Conservation (phyloP, 306 rosid species). For the Herpetospermum pedunculosum region DNA sequence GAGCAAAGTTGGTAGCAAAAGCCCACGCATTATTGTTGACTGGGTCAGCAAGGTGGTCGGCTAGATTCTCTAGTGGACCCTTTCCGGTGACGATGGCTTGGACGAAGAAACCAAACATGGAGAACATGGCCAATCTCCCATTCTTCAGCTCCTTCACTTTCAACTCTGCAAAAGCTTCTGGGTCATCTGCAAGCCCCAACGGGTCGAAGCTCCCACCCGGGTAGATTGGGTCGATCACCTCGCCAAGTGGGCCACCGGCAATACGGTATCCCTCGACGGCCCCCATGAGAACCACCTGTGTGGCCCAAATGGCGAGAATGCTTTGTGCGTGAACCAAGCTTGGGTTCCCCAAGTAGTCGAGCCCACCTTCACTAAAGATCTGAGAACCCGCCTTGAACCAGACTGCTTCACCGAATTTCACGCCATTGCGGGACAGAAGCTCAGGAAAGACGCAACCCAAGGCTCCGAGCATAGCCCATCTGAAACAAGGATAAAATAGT, state of each 20-base stretch:
- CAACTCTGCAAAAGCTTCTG: not conserved
- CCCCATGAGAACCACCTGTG: not conserved
- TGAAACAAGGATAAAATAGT: no score
- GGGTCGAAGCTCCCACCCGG: not conserved
- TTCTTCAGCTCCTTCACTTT: constrained; percentile 8
- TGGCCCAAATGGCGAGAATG: not conserved
- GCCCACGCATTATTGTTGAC: not conserved
- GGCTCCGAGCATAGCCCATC: not conserved
- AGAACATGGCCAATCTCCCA: constrained; percentile 8
- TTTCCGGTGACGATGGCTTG: constrained; percentile 14
- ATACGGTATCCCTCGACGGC: not conserved
- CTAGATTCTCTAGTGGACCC: constrained; percentile 10
- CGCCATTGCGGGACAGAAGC: not conserved
- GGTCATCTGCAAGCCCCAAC: not conserved
- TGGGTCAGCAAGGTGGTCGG: constrained; percentile 13
- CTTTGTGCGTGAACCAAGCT: not conserved
- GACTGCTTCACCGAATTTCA: not conserved
- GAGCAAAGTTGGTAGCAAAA: constrained; percentile 10
- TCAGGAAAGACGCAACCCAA: not conserved
- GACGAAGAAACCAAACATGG: constrained; percentile 13
- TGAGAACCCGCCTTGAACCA: not conserved
- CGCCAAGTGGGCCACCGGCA: not conserved
- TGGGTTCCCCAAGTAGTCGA: not conserved
- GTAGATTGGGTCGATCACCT: not conserved
- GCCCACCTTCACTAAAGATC: not conserved